Evolutionary conservation across 2,329 filamentous ascomycete genomes (phyloP), one percentile per base, ranked within the genome.

Genomic region (Xylariales sp.): DNA sequence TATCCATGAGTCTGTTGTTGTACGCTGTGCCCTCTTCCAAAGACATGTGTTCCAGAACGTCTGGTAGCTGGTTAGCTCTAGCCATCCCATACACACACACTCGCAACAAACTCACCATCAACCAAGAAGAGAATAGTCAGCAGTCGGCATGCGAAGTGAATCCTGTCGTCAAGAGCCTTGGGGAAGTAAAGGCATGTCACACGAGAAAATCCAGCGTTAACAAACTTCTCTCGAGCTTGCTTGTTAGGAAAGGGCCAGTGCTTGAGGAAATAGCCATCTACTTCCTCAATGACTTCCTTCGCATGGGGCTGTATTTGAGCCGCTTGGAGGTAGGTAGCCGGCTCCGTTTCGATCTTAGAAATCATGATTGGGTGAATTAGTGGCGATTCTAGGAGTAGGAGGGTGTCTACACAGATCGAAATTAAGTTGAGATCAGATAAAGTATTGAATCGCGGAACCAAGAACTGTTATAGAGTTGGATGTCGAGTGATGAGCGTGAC

Each of bases 51-150:
- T 62, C 66, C 32, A 68, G 46, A 3, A 65, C 9, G 23, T 69
- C 77, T 67, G 23, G 9, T 48, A 16, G 14, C 34, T 8, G 6
- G n/a, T 45, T 48, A 53, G 41, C 18, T 1, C 16, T 28, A 1
- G 36, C 18, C 14, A 23, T 30, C 1, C 5, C 23, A 23, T 23
- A 23, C 23, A 23, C 23, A 23, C 23, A 23, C 3, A 1, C 5
- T 16, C 30, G 2, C 16, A 41, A 39, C 4, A 54, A 14, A 57
- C 52, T 67, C 46, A 81, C 81, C 81, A 68, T 84, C 81, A 41
- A 83, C 77, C 0, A 83, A 68, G 61, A 83, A 83, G 1, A 82
- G 70, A 3, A 82, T 41, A 0, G 81, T 80, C 5, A 83, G 65
- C 1, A 84, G 71, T 6, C 73, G 66, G 68, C 80, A 82, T 1